These are phyloP conservation scores for Geum urbanum DNA, from an alignment of 306 rosid genomes.

Conservation along the genomic window DNA sequence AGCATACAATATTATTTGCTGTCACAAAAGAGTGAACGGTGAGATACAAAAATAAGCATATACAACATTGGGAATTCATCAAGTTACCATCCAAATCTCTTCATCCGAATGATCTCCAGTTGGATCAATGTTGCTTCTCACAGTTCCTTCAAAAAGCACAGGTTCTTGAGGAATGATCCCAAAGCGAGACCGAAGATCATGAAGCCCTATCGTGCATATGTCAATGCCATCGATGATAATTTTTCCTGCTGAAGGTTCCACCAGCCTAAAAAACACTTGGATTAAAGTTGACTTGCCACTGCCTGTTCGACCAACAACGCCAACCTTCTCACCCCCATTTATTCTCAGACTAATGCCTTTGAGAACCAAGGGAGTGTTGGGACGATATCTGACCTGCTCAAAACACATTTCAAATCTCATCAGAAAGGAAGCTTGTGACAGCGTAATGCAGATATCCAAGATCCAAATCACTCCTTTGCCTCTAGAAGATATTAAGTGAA, in stretches of 20 bases:
- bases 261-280: constrained; percentile 92
- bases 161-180: constrained; percentile 99
- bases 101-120: constrained; percentile 65
- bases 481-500: constrained; percentile 1
- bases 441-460: neutral
- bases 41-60: neutral
- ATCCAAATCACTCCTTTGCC: neutral
- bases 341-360: constrained; percentile 82
- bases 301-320: constrained; percentile 92
- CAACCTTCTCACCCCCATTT: constrained; percentile 82
- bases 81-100: constrained; percentile 83
- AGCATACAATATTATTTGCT: neutral
- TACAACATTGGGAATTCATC: neutral
- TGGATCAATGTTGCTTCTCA: constrained; percentile 87
- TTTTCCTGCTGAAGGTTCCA: constrained; percentile 86
- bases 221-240: constrained; percentile 82
- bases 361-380: constrained; percentile 85
- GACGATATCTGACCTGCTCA: constrained; percentile 81
- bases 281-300: constrained; percentile 91
- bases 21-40: neutral
- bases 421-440: neutral
- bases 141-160: constrained; percentile 94
- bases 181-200: constrained; percentile 84
- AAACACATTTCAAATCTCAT: constrained; percentile 9
- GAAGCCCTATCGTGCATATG: constrained; percentile 69